Percentiles rank a stretch among this genome's conserved stretches.
phyloP scores from a whole-genome alignment of 1,139 yeast genomes.

The Blastobotrys illinoisensis region DNA sequence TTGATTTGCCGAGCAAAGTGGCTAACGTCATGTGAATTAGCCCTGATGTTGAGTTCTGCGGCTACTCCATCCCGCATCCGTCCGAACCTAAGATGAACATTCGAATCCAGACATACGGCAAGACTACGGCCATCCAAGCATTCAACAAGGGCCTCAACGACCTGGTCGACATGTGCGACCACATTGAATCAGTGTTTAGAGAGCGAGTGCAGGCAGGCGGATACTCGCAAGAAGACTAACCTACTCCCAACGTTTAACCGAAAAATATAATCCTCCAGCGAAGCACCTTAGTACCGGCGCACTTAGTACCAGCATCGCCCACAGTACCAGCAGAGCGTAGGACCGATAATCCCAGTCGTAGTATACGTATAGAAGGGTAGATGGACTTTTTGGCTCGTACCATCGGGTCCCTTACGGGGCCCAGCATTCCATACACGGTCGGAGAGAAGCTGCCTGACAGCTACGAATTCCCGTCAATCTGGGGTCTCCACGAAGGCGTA shows the following conservation, averaged over 20 bases:
- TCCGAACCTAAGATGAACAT: constrained; percentile 85
- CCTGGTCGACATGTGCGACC: constrained; percentile 74
- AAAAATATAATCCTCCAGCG: neutral
- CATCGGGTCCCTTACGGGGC: constrained; percentile 33
- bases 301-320: too few relatives aligned
- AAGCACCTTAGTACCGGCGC: neutral
- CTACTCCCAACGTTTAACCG: neutral
- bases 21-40: constrained; percentile 18
- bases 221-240: constrained; percentile 3
- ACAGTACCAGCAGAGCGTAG: neutral
- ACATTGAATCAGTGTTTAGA: constrained; percentile 71
- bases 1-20: neutral
- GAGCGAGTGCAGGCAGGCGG: constrained; percentile 15
- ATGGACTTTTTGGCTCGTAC: constrained; percentile 37
- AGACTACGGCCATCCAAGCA: constrained; percentile 86
- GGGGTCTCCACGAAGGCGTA: constrained; percentile 47
- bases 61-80: constrained; percentile 98
- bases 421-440: constrained; percentile 29
- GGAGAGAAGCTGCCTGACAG: constrained; percentile 19
- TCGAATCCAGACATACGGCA: constrained; percentile 88
- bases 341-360: neutral
- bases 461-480: constrained; percentile 35
- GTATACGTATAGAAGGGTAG: neutral
- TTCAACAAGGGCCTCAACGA: constrained; percentile 88
- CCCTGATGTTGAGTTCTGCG: constrained; percentile 97